phyloP scores from a whole-genome alignment of 768 basidiomycete species.

The Harrya chromipes region DNA sequence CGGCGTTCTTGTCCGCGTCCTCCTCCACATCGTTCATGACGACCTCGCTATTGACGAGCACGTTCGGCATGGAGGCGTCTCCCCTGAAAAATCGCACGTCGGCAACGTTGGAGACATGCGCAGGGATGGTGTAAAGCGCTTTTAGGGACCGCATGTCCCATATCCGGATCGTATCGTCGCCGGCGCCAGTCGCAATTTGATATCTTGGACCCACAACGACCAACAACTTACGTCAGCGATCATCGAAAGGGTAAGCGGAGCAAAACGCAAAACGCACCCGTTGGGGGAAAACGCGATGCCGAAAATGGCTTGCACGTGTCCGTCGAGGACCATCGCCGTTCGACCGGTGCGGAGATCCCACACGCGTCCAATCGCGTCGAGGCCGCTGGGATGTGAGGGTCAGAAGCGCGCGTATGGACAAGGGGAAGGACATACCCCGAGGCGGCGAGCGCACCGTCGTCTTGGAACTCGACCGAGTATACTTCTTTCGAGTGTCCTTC shows the following conservation, averaged over 20 bases:
- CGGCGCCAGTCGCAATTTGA: slow-evolving; percentile 95
- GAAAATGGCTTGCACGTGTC: slow-evolving; percentile 91
- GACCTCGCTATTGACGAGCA: slow-evolving; percentile 40
- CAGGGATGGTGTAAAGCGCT: slow-evolving; percentile 94
- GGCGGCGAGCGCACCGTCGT: slow-evolving; percentile 88
- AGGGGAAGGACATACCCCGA: slow-evolving; percentile 61
- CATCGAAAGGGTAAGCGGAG: too few relatives aligned
- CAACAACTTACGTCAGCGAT: slow-evolving; percentile 8
- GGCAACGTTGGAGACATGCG: slow-evolving; percentile 91
- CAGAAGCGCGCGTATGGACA: not conserved
- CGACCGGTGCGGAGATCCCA: slow-evolving; percentile 96
- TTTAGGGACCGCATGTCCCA: slow-evolving; percentile 97
- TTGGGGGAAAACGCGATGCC: slow-evolving; percentile 93
- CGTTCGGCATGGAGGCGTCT: slow-evolving; percentile 47
- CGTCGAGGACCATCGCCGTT: slow-evolving; percentile 97
- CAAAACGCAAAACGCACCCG: slow-evolving; percentile 56
- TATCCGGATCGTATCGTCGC: slow-evolving; percentile 96
- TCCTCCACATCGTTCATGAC: slow-evolving; percentile 50
- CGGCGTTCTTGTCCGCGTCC: slow-evolving; percentile 24
- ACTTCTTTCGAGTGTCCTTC: slow-evolving; percentile 98
- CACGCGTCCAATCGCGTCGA: slow-evolving; percentile 94
- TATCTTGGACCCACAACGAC: slow-evolving; percentile 51
- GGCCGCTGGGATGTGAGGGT: slow-evolving; percentile 53
- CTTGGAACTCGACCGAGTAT: slow-evolving; percentile 93
- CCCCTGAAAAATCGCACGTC: slow-evolving; percentile 93